Conservation (phyloP, 2,329 filamentous ascomycete species). For the Alternaria solani region DNA sequence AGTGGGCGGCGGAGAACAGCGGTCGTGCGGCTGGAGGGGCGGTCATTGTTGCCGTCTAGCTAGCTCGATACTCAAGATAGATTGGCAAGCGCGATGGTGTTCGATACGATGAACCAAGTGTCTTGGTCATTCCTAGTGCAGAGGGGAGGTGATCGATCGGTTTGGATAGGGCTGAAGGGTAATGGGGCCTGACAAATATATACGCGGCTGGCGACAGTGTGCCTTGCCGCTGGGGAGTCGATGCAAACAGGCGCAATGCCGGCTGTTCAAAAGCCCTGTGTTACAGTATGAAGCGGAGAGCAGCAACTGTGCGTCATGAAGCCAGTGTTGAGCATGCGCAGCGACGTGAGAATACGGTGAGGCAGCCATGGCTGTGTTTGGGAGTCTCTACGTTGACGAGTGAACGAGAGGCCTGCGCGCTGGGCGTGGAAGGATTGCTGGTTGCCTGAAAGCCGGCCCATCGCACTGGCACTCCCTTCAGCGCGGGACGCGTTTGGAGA, state of each 20-base stretch:
- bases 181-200: slow-evolving; percentile 27
- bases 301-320: slow-evolving; percentile 29
- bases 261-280: slow-evolving; percentile 8
- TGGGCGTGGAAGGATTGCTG: background rate
- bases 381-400: slow-evolving; percentile 5
- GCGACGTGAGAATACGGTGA: slow-evolving; percentile 21
- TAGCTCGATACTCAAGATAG: slow-evolving; percentile 14
- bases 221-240: slow-evolving; percentile 11
- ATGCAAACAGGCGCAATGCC: slow-evolving; percentile 20
- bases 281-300: slow-evolving; percentile 11
- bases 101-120: slow-evolving; percentile 4
- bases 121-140: slow-evolving; percentile 18
- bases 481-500: background rate
- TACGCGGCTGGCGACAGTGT: slow-evolving; percentile 7
- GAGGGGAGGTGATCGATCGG: slow-evolving; percentile 22
- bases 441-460: slow-evolving; percentile 12
- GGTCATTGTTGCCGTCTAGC: slow-evolving; percentile 30
- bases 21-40: slow-evolving; percentile 33
- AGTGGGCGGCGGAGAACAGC: slow-evolving; percentile 32
- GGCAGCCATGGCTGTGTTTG: slow-evolving; percentile 29
- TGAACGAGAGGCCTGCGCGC: slow-evolving; percentile 11
- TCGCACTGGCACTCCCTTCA: background rate
- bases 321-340: slow-evolving; percentile 26
- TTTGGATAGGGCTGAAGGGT: slow-evolving; percentile 32
- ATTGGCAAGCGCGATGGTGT: slow-evolving; percentile 5